Conservation (phyloP, 768 basidiomycete genomes). For the Panellus pusillus region DNA sequence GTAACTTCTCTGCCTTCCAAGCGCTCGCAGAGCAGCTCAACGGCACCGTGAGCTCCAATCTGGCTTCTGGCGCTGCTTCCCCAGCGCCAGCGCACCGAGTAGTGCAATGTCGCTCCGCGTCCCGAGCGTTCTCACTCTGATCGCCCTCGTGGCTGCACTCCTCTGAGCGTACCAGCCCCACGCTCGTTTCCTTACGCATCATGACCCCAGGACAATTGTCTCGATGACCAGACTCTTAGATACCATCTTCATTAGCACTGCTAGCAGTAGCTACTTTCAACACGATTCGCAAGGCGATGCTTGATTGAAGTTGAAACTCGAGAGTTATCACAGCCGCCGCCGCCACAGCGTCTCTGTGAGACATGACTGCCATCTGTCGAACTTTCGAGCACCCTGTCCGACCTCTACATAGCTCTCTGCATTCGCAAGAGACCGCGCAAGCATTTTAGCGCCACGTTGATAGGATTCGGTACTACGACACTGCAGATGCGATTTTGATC, state of each 20-base stretch:
- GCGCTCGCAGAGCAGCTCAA: constrained; percentile 53
- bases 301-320: no score
- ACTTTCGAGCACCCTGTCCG: no score
- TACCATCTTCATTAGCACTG: constrained; percentile 1
- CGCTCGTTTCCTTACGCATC: constrained; percentile 22
- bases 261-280: not conserved
- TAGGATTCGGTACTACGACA: no score
- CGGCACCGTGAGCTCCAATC: constrained; percentile 44
- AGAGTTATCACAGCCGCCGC: no score
- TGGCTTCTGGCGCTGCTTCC: constrained; percentile 24
- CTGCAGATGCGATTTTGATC: no score
- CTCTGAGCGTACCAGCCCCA: constrained; percentile 27
- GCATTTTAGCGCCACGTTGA: no score
- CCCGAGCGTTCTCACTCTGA: constrained; percentile 30
- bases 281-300: not conserved
- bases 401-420: no score
- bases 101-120: constrained; percentile 35
- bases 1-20: constrained; percentile 60
- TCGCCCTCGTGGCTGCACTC: constrained; percentile 32
- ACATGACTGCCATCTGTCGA: no score
- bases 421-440: no score
- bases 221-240: constrained; percentile 15
- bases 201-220: constrained; percentile 3
- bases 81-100: constrained; percentile 23
- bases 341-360: no score